phyloP scores from a whole-genome alignment of 108 stramenopile genomes.

The Chaetoceros muelleri region DNA sequence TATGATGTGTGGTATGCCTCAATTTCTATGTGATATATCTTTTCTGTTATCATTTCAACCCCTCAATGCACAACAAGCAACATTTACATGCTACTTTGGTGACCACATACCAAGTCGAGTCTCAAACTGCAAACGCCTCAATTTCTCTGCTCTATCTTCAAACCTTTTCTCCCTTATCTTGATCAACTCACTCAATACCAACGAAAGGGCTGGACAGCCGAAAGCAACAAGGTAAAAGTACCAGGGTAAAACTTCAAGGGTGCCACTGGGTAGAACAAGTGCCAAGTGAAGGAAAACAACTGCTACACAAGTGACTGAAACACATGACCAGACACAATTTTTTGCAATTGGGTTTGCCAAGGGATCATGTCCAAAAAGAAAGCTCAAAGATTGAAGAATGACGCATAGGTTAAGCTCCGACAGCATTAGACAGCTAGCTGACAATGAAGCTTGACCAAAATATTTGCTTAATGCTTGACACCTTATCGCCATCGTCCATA shows the following conservation, averaged over 20 bases:
- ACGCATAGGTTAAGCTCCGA: constrained; percentile 48
- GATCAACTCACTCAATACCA: constrained; percentile 44
- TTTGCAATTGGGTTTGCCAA: constrained; percentile 46
- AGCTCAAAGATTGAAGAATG: constrained; percentile 45
- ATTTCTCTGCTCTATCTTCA: constrained; percentile 60
- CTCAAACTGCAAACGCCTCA: constrained; percentile 79
- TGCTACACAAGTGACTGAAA: constrained; percentile 17
- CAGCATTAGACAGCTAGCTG: constrained; percentile 41
- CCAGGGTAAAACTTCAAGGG: constrained; percentile 41
- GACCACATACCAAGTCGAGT: constrained; percentile 37
- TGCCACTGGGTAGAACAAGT: constrained; percentile 23
- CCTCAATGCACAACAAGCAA: too few relatives aligned
- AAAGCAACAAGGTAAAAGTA: constrained; percentile 46
- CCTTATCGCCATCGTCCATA: constrained; percentile 41
- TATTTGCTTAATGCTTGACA: constrained; percentile 51
- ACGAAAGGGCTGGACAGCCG: constrained; percentile 43
- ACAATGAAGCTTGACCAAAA: constrained; percentile 34
- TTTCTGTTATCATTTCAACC: too few relatives aligned
- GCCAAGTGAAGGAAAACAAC: constrained; percentile 30
- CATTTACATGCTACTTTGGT: too few relatives aligned
- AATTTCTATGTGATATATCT: too few relatives aligned
- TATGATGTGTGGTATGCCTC: too few relatives aligned
- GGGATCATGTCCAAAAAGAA: constrained; percentile 47
- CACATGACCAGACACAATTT: constrained; percentile 49
- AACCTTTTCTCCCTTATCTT: constrained; percentile 38